These are phyloP conservation scores for Apium graveolens DNA, from an alignment of 129 eudicot species.

Conservation along the genomic window DNA sequence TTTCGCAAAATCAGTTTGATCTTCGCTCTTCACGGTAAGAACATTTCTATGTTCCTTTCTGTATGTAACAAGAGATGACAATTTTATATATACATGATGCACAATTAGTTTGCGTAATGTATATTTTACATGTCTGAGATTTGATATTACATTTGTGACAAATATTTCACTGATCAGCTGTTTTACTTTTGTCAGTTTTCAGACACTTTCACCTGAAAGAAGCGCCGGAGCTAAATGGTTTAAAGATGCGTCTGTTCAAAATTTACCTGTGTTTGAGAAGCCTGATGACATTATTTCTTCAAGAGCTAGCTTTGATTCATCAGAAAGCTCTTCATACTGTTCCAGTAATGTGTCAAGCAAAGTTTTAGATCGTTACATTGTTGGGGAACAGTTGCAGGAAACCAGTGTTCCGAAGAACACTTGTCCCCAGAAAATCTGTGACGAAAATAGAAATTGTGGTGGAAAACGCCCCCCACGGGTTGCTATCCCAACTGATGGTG, in stretches of 20 bases:
- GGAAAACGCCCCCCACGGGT: constrained; percentile 54
- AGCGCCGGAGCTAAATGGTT: constrained; percentile 36
- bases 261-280: constrained; percentile 28
- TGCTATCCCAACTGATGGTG: constrained; percentile 26
- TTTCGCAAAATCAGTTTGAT: constrained; percentile 39
- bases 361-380: constrained; percentile 84
- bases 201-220: constrained; percentile 69
- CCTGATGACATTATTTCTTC: constrained; percentile 19
- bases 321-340: constrained; percentile 57
- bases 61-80: neutral
- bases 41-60: constrained; percentile 5
- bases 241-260: constrained; percentile 21
- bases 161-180: neutral
- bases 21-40: constrained; percentile 50
- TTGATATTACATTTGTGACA: neutral
- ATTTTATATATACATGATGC: neutral
- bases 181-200: constrained; percentile 31
- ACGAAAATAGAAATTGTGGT: constrained; percentile 11
- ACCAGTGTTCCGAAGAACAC: constrained; percentile 22
- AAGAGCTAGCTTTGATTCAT: constrained; percentile 33
- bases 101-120: neutral
- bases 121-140: neutral
- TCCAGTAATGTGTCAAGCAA: constrained; percentile 71
- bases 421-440: constrained; percentile 22
- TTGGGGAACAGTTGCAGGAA: constrained; percentile 80